Percentiles rank a stretch among this genome's conserved stretches.
Conservation (phyloP, 177 flowering plant species). For the Vitis hybrid region DNA sequence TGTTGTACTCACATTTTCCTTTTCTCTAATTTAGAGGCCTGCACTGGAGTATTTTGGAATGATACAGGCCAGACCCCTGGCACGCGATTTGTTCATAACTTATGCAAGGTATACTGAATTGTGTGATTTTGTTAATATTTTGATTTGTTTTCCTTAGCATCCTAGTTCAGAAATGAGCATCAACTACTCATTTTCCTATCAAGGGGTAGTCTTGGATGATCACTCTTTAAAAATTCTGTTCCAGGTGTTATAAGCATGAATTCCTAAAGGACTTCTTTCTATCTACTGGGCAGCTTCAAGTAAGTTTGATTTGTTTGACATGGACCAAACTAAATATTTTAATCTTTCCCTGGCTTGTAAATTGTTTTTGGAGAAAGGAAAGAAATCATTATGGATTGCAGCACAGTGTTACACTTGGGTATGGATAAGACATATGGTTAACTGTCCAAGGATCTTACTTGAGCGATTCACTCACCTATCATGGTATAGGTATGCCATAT, state of each 20-base stretch:
- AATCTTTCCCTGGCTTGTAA: background rate
- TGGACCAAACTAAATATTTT: background rate
- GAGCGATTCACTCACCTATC: background rate
- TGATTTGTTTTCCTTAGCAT: background rate
- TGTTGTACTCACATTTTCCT: slow-evolving; percentile 7
- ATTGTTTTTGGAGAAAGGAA: background rate
- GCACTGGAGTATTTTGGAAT: slow-evolving; percentile 80
- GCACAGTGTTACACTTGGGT: background rate
- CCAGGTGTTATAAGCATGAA: slow-evolving; percentile 84
- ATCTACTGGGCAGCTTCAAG: slow-evolving; percentile 86
- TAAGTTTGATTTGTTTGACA: slow-evolving; percentile 30
- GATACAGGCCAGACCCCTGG: slow-evolving; percentile 76
- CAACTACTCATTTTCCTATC: background rate
- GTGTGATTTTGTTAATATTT: background rate
- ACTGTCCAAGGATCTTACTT: background rate
- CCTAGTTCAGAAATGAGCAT: background rate
- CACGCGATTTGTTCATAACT: slow-evolving; percentile 75
- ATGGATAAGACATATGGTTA: background rate
- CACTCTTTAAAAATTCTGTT: slow-evolving; percentile 14
- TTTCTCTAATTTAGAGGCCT: slow-evolving; percentile 52
- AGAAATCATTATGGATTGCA: background rate
- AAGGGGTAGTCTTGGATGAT: background rate
- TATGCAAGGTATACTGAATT: slow-evolving; percentile 58
- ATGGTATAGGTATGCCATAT: background rate
- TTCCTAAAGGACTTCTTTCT: slow-evolving; percentile 85